Evolutionary conservation across 306 rosid genomes (phyloP).

Genomic region (Cucurbita ficifolia): DNA sequence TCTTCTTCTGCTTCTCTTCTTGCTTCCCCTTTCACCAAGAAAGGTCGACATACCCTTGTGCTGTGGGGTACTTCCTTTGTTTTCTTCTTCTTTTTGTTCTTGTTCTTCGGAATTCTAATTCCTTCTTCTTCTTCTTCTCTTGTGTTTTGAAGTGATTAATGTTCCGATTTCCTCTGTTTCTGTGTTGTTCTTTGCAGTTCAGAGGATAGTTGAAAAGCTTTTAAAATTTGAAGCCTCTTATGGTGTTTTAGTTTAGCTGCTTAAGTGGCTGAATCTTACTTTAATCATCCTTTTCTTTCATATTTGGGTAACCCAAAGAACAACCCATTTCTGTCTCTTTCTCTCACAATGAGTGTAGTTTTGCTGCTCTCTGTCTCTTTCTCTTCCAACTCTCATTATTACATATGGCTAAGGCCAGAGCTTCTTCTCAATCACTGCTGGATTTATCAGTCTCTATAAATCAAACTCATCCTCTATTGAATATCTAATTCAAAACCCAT

Average conservation of each 20-base stretch:
- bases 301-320: constrained; percentile 62
- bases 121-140: not conserved
- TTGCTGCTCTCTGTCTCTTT: not conserved
- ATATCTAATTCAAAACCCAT: not conserved
- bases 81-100: not conserved
- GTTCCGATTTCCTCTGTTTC: not conserved
- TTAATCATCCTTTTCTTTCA: constrained; percentile 64
- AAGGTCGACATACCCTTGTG: constrained; percentile 23
- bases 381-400: not conserved
- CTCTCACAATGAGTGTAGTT: not conserved
- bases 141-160: constrained; percentile 16
- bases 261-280: constrained; percentile 18
- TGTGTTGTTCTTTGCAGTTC: not conserved
- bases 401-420: not conserved
- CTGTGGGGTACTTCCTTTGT: constrained; percentile 10
- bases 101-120: not conserved
- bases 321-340: constrained; percentile 2
- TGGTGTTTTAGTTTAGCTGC: not conserved
- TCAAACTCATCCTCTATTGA: not conserved
- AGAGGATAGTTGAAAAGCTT: constrained; percentile 1
- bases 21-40: constrained; percentile 29
- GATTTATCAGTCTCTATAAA: not conserved
- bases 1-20: constrained; percentile 3
- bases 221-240: constrained; percentile 1
- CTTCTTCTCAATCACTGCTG: not conserved